Base-by-base conservation (phyloP, 495 filamentous ascomycete genomes). In the Podospora bellae-mahoneyi region DNA sequence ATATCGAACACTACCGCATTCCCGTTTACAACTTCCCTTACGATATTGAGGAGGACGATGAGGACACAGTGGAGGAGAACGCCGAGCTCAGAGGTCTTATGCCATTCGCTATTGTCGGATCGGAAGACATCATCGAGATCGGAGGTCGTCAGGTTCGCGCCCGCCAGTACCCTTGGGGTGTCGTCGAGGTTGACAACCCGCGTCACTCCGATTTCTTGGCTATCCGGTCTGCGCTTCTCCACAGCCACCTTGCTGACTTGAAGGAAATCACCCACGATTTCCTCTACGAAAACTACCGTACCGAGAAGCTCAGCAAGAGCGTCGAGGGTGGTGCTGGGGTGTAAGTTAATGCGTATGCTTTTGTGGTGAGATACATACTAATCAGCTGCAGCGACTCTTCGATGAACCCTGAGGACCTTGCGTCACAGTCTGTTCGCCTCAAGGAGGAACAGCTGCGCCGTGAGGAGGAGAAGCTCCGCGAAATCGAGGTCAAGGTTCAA, bases 1-100 rank as follows among this genome's bases (percentile, higher is more conserved):
- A 99, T 76, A 99, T 99, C 71, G 95, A 99, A 79, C 95, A 99
- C 81, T 99, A 99, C 86, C 92, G 95, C 78, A 99, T 99, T 74
- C 95, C 95, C 53, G 96, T 99, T 72, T 99, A 99, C 88, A 99
- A 99, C 87, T 99, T 99, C 86, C 95, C 95, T 39, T 99, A 99
- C 83, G 95, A 99, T 77, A 95, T 98, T 68, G 95, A 99, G 82
- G 95, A 99, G 82, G 95, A 99, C 77, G 95, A 99, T 76, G 95
- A 99, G 81, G 95, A 99, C 75, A 99, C 95, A 0, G 94, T 99
- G 30, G 95, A 99, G 82, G 95, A 99, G 82, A 99, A 99, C 73
- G 93, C 94, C 65, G 95, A 99, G 82, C 85, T 99, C 57, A 89
- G 95, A 78, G 93, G 94, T 56, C 84, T 99, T 71, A 98, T 99